Percentiles rank a stretch among this genome's conserved stretches.
Conservation (phyloP, 2,329 filamentous ascomycete species). For the Trichoderma sp. region DNA sequence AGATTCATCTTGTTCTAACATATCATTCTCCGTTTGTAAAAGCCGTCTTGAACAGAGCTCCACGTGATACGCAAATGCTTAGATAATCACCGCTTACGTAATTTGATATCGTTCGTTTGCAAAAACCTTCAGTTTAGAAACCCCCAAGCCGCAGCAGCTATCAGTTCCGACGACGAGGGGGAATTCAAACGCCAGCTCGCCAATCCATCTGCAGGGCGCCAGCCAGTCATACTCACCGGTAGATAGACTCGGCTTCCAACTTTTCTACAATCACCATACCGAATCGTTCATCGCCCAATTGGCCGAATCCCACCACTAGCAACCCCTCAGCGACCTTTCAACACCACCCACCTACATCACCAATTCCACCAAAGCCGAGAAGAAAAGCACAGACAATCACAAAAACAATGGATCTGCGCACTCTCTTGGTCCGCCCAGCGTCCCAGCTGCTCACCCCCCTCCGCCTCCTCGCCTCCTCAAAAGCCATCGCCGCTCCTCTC, state of each 20-base stretch:
- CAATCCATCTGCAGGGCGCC: slow-evolving; percentile 26
- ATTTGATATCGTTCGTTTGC: background rate
- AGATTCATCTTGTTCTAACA: background rate
- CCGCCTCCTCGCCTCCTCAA: slow-evolving; percentile 27
- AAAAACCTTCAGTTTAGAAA: background rate
- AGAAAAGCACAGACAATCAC: background rate
- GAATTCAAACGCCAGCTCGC: background rate
- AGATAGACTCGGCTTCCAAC: background rate
- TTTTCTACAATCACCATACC: background rate
- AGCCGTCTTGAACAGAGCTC: background rate
- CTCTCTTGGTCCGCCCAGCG: slow-evolving; percentile 39
- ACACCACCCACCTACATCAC: background rate
- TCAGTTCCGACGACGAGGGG: background rate
- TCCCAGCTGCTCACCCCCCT: slow-evolving; percentile 37
- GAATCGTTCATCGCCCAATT: background rate
- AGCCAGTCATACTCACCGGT: background rate
- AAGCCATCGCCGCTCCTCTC: slow-evolving; percentile 8
- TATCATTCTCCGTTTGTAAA: background rate
- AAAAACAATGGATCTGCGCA: slow-evolving; percentile 42
- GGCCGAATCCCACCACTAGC: background rate
- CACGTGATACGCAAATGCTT: background rate
- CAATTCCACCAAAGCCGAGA: background rate
- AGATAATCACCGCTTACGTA: background rate
- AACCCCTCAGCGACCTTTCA: background rate
- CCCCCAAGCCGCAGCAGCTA: slow-evolving; percentile 2